A percentile compares a stretch with the other conserved stretches of the same genome.
Evolutionary conservation across 2,329 filamentous ascomycete genomes (phyloP).

Genomic region (Exophiala viscosa): DNA sequence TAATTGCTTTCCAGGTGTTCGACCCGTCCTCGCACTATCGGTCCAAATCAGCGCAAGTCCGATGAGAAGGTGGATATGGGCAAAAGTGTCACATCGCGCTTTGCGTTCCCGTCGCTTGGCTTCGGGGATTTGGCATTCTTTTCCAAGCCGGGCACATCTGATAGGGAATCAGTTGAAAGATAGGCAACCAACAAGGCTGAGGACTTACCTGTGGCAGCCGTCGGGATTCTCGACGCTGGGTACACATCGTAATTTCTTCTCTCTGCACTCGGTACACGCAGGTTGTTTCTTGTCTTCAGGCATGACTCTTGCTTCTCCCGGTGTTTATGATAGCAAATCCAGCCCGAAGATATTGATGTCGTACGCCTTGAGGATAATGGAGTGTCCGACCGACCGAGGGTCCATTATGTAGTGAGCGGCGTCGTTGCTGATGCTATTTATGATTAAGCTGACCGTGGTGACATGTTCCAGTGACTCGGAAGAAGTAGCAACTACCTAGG

Average conservation of each 20-base stretch:
- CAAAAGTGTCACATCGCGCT: conserved; percentile 5
- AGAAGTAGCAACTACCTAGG: neutral
- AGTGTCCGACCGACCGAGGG: neutral
- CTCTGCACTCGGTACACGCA: conserved; percentile 14
- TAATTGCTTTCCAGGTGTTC: conserved; percentile 19
- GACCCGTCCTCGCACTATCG: conserved; percentile 14
- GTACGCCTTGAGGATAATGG: neutral
- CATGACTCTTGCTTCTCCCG: neutral
- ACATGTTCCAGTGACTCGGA: neutral
- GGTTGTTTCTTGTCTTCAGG: conserved; percentile 15
- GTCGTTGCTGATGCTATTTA: too few species aligned
- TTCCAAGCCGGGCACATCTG: conserved; percentile 15
- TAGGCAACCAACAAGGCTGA: neutral
- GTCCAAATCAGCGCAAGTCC: neutral
- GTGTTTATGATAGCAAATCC: neutral
- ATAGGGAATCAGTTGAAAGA: neutral
- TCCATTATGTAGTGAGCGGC: too few species aligned
- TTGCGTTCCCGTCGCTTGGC: conserved; percentile 19
- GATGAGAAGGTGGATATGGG: neutral
- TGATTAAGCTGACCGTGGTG: neutral
- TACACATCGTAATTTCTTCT: conserved; percentile 18
- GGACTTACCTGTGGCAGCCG: conserved; percentile 9
- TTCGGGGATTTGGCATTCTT: conserved; percentile 15
- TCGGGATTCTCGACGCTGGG: conserved; percentile 6
- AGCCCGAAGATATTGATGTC: neutral